Conservation (phyloP, 2,329 filamentous ascomycete genomes). For the Ceratocystis huliohia region DNA sequence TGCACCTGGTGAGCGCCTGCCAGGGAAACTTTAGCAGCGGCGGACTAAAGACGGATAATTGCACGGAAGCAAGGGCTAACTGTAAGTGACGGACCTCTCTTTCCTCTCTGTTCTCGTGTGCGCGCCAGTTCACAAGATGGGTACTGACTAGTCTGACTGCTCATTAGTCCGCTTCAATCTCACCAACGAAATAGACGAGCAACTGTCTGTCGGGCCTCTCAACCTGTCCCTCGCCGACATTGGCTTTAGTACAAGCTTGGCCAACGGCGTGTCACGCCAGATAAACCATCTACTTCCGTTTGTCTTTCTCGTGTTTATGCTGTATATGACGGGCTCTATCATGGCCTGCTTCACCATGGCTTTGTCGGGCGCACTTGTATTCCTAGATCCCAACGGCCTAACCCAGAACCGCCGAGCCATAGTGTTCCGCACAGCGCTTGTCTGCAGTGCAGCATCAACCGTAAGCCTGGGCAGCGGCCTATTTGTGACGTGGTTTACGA, state of each 20-base stretch:
- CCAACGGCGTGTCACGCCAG: slow-evolving; percentile 32
- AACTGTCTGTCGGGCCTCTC: slow-evolving; percentile 35
- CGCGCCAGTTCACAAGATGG: too few species aligned
- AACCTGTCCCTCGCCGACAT: slow-evolving; percentile 35
- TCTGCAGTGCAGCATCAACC: slow-evolving; percentile 29
- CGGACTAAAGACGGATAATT: slow-evolving; percentile 34
- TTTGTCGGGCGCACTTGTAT: slow-evolving; percentile 25
- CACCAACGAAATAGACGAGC: slow-evolving; percentile 34
- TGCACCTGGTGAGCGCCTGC: slow-evolving; percentile 38
- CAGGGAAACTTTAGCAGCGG: slow-evolving; percentile 35
- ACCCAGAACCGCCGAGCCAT: not conserved
- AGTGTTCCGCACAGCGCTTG: slow-evolving; percentile 28
- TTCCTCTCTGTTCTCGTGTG: not conserved
- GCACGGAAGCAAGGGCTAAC: slow-evolving; percentile 31
- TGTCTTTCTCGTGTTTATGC: slow-evolving; percentile 37
- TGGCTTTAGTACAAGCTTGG: slow-evolving; percentile 29
- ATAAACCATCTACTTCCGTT: slow-evolving; percentile 38
- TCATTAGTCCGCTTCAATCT: slow-evolving; percentile 34
- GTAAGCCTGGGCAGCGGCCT: slow-evolving; percentile 32
- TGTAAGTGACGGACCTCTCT: slow-evolving; percentile 26
- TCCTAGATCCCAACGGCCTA: not conserved
- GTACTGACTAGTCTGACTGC: not conserved
- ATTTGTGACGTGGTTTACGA: slow-evolving; percentile 33
- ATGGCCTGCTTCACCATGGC: slow-evolving; percentile 31
- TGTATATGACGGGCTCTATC: slow-evolving; percentile 38